Evolutionary conservation across 768 basidiomycete genomes (phyloP), one percentile per base, ranked within the genome.

Genomic region (Lactarius sp.): DNA sequence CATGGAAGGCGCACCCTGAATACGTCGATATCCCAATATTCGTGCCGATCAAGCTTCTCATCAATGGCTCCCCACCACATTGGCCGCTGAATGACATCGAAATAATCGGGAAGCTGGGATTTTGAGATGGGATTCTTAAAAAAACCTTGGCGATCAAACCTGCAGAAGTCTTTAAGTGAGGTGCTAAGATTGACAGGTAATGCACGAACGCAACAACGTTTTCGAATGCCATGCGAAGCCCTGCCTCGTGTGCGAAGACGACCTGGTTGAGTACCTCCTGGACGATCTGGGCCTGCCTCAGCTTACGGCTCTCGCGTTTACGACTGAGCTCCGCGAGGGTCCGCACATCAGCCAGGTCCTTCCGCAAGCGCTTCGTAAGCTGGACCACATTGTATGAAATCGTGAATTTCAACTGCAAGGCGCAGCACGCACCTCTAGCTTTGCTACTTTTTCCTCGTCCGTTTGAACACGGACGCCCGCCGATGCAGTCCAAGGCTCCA

Each of bases 401-500:
- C 5, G 39, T 39, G 33, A n/a, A 9, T 42, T 47, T 47, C 18
- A 37, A 54, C 14, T 22, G 4, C 10, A 51, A 18, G 54, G 56
- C 55, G 18, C 4, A 41, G 16, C 68, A 69, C 86, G 16, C 59
- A 93, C 94, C 75, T 91, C 85, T 22, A 97, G 81, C 70, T 92
- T 94, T 78, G 85, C 80, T 9, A 78, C 74, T 74, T 90, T 92
- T 65, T 97, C 92, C 64, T 89, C 87, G 20, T 94, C 91, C 4
- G 85, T 91, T 70, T 92, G 81, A 36, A 82, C 73, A 67, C 83
- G 83, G 7, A 77, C 77, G 6, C 80, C 80, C 18, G 85, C 81
- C 47, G 82, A 85, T 3, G 92, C 92, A 0, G 95, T 98, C 97
- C 97, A 98, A 0, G 97, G 96, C 77, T 99, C 96, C 33, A 98